Evolutionary conservation across 1,284 basidiomycete genomes (phyloP).

Genomic region (Schizophyllum commune): DNA sequence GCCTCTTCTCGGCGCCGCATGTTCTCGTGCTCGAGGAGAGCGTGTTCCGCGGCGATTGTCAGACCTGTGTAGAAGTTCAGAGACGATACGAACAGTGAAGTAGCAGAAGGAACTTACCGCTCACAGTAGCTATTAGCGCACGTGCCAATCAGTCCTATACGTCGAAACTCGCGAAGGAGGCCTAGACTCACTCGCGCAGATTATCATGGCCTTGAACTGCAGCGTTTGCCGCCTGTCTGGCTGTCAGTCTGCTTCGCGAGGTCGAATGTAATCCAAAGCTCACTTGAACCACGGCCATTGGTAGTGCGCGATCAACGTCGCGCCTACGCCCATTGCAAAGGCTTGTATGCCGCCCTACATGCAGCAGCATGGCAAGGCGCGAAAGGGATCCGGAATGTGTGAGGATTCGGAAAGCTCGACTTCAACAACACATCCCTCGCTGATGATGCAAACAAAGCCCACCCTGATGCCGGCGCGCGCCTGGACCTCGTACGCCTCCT

Average conservation of each 20-base stretch:
- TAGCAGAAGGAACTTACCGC: background rate
- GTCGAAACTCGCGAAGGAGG: slow-evolving; percentile 1
- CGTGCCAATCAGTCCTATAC: slow-evolving; percentile 3
- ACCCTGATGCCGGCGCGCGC: slow-evolving; percentile 7
- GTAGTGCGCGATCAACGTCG: slow-evolving; percentile 62
- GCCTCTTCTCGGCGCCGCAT: slow-evolving; percentile 60
- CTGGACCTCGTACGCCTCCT: background rate
- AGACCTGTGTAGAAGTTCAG: slow-evolving; percentile 49
- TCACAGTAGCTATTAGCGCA: slow-evolving; percentile 16
- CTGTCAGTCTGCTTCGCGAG: background rate
- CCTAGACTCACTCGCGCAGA: slow-evolving; percentile 43
- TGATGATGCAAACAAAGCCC: background rate
- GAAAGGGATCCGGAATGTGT: too few species aligned
- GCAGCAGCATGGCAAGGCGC: background rate
- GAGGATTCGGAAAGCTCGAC: background rate
- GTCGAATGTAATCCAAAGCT: background rate
- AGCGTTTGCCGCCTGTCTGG: slow-evolving; percentile 63
- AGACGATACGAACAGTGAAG: slow-evolving; percentile 1
- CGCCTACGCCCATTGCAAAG: slow-evolving; percentile 46
- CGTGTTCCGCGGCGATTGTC: slow-evolving; percentile 68
- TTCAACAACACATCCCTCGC: background rate
- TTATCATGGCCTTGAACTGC: slow-evolving; percentile 72
- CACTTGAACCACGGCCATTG: slow-evolving; percentile 76
- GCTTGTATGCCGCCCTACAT: slow-evolving; percentile 47
- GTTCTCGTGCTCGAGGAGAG: slow-evolving; percentile 66